Evolutionary conservation across 257 asterid genomes (phyloP).

Genomic region (Dorcoceras hygrometricum): DNA sequence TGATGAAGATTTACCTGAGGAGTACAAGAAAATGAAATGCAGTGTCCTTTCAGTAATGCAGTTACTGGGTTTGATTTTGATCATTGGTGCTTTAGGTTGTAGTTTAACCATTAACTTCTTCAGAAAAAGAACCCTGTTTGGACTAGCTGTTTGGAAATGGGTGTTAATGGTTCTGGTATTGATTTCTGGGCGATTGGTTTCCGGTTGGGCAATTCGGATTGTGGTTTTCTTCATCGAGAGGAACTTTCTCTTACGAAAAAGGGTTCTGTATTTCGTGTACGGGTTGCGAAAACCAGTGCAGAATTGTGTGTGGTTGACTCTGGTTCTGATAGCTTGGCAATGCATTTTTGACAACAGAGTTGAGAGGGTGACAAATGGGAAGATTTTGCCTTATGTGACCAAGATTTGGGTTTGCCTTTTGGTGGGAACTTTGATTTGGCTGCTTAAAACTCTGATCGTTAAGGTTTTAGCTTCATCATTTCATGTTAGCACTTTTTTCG

Average conservation of each 20-base stretch:
- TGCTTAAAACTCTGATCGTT: constrained; percentile 47
- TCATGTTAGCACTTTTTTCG: constrained; percentile 53
- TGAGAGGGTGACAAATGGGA: constrained; percentile 35
- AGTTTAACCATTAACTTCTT: constrained; percentile 29
- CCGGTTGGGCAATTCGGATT: constrained; percentile 52
- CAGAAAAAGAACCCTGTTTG: constrained; percentile 30
- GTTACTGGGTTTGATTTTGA: constrained; percentile 41
- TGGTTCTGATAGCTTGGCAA: constrained; percentile 62
- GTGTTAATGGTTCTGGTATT: constrained; percentile 45
- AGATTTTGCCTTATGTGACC: constrained; percentile 44
- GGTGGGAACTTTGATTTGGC: constrained; percentile 52
- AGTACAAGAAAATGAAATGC: constrained; percentile 42
- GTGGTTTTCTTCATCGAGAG: constrained; percentile 48
- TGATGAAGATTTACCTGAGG: constrained; percentile 57
- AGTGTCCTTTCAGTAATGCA: constrained; percentile 37
- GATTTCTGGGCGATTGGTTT: constrained; percentile 52
- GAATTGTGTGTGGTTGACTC: constrained; percentile 55
- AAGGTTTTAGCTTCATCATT: constrained; percentile 57
- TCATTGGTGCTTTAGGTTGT: constrained; percentile 40
- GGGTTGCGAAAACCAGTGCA: constrained; percentile 58
- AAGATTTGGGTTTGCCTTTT: constrained; percentile 54
- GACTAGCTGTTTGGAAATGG: constrained; percentile 55
- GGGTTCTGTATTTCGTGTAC: constrained; percentile 58
- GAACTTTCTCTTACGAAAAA: constrained; percentile 43
- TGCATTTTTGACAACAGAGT: constrained; percentile 46